A percentile compares a stretch with the other conserved stretches of the same genome.
Conservation (phyloP, 345 rosid species). For the Bretschneidera sinensis region DNA sequence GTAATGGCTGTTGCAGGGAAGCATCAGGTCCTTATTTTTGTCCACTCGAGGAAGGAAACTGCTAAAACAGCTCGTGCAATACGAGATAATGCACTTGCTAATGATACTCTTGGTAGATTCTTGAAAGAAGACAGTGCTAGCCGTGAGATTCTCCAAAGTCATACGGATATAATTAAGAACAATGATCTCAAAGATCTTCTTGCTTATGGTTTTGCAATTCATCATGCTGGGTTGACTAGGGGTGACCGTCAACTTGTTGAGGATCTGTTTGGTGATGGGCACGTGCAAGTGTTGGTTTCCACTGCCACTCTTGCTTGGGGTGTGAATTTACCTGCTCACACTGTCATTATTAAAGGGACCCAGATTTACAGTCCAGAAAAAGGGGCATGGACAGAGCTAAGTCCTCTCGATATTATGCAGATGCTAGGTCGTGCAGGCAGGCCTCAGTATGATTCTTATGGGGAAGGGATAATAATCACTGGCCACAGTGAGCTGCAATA, state of each 20-base stretch:
- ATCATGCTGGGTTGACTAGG: conserved; percentile 95
- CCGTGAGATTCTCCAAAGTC: conserved; percentile 74
- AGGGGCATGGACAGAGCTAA: conserved; percentile 95
- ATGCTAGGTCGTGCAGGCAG: conserved; percentile 99
- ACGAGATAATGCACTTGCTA: conserved; percentile 78
- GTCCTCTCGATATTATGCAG: conserved; percentile 98
- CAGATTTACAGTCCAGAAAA: conserved; percentile 96
- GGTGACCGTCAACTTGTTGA: conserved; percentile 84
- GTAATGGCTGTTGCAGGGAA: conserved; percentile 89
- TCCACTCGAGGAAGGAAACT: conserved; percentile 94
- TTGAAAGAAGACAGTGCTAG: conserved; percentile 83
- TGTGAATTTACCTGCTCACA: conserved; percentile 88
- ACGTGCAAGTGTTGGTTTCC: conserved; percentile 86
- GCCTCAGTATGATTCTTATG: conserved; percentile 88
- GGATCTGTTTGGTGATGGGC: conserved; percentile 64
- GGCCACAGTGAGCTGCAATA: conserved; percentile 85
- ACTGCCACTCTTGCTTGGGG: conserved; percentile 99
- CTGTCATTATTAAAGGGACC: conserved; percentile 92
- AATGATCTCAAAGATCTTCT: conserved; percentile 75
- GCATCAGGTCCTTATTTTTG: conserved; percentile 94
- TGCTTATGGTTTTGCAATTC: conserved; percentile 92
- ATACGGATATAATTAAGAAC: conserved; percentile 61
- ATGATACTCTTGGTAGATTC: conserved; percentile 77
- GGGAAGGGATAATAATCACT: conserved; percentile 96
- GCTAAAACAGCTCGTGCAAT: conserved; percentile 85